Conservation (phyloP, 371 early-diverging fungal genomes). For the Mucor sp. region DNA sequence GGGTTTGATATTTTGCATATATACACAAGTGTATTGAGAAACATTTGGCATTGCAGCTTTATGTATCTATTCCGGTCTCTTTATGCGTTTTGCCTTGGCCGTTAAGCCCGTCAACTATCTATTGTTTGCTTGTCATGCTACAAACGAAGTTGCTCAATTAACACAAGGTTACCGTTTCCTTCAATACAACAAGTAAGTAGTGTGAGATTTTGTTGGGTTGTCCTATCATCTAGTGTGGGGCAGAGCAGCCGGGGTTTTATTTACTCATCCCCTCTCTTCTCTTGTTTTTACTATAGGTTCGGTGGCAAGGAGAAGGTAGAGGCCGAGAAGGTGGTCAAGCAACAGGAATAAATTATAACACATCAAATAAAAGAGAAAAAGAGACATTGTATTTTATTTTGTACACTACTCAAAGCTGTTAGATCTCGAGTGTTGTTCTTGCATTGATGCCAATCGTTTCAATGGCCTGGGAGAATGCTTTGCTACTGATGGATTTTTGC, state of each 20-base stretch:
- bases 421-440: slow-evolving; percentile 29
- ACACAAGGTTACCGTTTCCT: slow-evolving; percentile 85
- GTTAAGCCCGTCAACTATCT: slow-evolving; percentile 92
- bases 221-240: neutral
- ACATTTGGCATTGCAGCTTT: slow-evolving; percentile 46
- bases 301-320: slow-evolving; percentile 37
- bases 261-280: neutral
- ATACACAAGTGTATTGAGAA: neutral
- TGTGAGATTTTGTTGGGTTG: neutral
- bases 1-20: neutral
- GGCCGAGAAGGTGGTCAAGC: slow-evolving; percentile 10
- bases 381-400: slow-evolving; percentile 2
- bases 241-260: neutral
- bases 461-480: slow-evolving; percentile 59
- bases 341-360: neutral
- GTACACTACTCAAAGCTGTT: neutral
- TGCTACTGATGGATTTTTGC: slow-evolving; percentile 57
- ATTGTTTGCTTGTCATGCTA: slow-evolving; percentile 90
- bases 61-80: slow-evolving; percentile 83
- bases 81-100: slow-evolving; percentile 96
- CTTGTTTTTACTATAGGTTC: slow-evolving; percentile 27
- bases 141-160: slow-evolving; percentile 89
- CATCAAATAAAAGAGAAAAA: neutral
- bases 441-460: slow-evolving; percentile 54
- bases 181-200: slow-evolving; percentile 66